Conservation (phyloP, 2,329 filamentous ascomycete genomes). For the Intubia oerlemansii region DNA sequence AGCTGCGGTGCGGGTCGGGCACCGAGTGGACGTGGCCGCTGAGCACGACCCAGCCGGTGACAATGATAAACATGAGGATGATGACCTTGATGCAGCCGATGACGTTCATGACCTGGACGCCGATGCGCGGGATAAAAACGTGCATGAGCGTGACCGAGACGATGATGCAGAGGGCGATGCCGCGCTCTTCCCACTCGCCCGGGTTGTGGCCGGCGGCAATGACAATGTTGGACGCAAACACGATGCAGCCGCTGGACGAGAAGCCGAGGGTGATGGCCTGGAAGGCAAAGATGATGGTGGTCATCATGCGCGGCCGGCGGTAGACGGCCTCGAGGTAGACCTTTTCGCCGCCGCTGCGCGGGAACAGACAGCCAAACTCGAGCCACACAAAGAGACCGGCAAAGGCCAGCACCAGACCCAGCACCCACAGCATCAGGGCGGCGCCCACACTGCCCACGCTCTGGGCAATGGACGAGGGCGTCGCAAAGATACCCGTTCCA, state of each 20-base stretch:
- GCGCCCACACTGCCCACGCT: slow-evolving; percentile 29
- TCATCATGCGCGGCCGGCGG: slow-evolving; percentile 32
- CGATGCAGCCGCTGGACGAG: slow-evolving; percentile 8
- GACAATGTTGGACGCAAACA: slow-evolving; percentile 18
- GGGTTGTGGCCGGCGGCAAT: slow-evolving; percentile 24
- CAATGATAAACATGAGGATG: slow-evolving; percentile 37
- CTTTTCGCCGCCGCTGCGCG: slow-evolving; percentile 41
- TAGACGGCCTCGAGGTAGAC: slow-evolving; percentile 46
- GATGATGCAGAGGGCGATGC: slow-evolving; percentile 29
- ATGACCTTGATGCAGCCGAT: slow-evolving; percentile 39
- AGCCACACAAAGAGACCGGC: slow-evolving; percentile 38
- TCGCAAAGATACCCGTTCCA: slow-evolving; percentile 25
- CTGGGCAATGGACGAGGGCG: slow-evolving; percentile 28
- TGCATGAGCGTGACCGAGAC: slow-evolving; percentile 34
- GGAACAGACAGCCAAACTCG: slow-evolving; percentile 40
- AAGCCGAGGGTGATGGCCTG: slow-evolving; percentile 7
- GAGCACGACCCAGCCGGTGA: slow-evolving; percentile 34
- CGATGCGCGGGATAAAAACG: slow-evolving; percentile 30
- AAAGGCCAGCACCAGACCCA: slow-evolving; percentile 26
- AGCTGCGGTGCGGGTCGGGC: slow-evolving; percentile 29
- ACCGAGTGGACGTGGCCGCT: slow-evolving; percentile 25
- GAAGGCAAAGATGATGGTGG: slow-evolving; percentile 35
- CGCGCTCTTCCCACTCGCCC: slow-evolving; percentile 34
- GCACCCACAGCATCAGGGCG: slow-evolving; percentile 17
- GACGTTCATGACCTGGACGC: slow-evolving; percentile 35